A percentile compares a stretch with the other conserved stretches of the same genome.
Evolutionary conservation across 164 flowering plant genomes (phyloP).

Genomic region (Vitis riparia): DNA sequence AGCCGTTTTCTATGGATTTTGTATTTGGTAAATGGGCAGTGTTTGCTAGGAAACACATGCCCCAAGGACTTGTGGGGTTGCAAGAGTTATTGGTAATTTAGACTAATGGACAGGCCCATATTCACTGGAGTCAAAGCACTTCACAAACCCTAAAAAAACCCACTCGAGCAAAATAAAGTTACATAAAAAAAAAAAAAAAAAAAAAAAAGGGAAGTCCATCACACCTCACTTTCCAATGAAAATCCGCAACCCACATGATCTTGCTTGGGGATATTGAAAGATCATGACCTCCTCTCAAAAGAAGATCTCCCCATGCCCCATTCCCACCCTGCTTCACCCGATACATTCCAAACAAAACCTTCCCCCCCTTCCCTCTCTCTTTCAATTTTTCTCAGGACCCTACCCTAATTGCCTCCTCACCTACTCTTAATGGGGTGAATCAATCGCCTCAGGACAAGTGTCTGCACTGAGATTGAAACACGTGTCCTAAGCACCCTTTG

Average conservation of each 20-base stretch:
- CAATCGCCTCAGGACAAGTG: slow-evolving; percentile 6
- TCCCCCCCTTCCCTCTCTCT: not conserved
- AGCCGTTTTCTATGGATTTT: not conserved
- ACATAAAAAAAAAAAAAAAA: not conserved
- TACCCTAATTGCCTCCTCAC: slow-evolving; percentile 15
- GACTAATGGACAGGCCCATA: not conserved
- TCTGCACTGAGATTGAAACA: slow-evolving; percentile 9
- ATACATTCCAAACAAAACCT: slow-evolving; percentile 16
- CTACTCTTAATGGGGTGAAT: not conserved
- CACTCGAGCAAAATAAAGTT: not conserved
- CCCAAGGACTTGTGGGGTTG: not conserved
- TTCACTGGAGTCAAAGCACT: slow-evolving; percentile 24
- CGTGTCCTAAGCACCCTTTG: not conserved
- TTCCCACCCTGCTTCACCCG: slow-evolving; percentile 9
- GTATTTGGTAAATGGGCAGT: not conserved
- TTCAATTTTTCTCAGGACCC: slow-evolving; percentile 6
- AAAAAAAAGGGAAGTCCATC: not conserved
- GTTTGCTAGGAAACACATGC: not conserved
- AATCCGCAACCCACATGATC: slow-evolving; percentile 54
- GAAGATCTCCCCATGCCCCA: slow-evolving; percentile 28
- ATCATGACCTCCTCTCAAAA: slow-evolving; percentile 33
- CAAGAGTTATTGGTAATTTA: not conserved
- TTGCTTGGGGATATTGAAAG: slow-evolving; percentile 48
- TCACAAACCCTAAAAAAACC: slow-evolving; percentile 9
- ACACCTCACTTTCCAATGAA: slow-evolving; percentile 40